phyloP scores from a whole-genome alignment of 208 protist genomes.

The Novymonas esmeraldas region DNA sequence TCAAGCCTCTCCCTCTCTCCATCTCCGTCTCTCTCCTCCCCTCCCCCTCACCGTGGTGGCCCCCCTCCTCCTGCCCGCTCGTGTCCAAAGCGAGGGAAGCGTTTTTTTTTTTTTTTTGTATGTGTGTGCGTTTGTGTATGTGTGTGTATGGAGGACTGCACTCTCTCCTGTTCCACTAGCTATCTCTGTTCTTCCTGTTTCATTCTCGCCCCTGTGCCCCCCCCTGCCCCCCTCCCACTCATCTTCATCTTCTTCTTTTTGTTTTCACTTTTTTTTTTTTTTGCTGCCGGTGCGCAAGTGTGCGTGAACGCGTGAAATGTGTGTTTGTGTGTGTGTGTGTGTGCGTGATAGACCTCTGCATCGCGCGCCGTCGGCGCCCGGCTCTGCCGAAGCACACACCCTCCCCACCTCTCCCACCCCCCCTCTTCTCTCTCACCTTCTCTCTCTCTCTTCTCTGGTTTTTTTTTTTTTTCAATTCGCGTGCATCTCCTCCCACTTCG shows the following conservation, averaged over 20 bases:
- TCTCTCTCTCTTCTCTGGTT: constrained; percentile 3
- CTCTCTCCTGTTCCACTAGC: no score
- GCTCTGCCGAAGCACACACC: neutral
- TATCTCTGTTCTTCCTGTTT: no score
- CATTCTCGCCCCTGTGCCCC: no score
- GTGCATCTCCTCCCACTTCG: constrained; percentile 1
- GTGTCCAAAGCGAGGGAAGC: no score
- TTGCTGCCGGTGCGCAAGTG: neutral
- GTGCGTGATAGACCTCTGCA: neutral
- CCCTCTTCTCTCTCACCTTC: constrained; percentile 1
- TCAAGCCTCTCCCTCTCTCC: no score
- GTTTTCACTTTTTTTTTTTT: no score
- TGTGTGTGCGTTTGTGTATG: neutral
- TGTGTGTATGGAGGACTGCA: no score
- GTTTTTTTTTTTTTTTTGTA: neutral
- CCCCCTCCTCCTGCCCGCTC: no score
- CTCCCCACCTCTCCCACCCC: neutral
- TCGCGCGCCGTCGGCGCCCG: neutral
- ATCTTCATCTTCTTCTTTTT: no score
- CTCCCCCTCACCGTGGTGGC: no score
- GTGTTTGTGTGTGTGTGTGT: constrained; percentile 1
- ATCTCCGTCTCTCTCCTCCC: no score
- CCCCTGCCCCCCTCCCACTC: no score
- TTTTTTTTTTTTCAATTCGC: constrained; percentile 8
- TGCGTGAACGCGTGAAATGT: neutral